Percentiles rank a stretch among this genome's conserved stretches.
These are phyloP conservation scores for Pseudogymnoascus sp. DNA, from an alignment of 2,329 filamentous ascomycete species.

Conservation along the genomic window DNA sequence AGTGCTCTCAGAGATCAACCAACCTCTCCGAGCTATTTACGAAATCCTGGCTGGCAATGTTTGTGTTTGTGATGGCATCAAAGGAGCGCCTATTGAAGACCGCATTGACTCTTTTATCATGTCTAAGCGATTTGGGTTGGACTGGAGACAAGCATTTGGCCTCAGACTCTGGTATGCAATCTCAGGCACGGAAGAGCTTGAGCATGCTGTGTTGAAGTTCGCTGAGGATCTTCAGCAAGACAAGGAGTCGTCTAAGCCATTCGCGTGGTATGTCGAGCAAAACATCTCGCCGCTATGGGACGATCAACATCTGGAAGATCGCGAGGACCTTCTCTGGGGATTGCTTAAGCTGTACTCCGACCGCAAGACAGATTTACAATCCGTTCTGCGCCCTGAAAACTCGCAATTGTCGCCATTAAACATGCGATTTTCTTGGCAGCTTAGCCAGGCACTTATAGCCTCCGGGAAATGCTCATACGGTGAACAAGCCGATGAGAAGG, in stretches of 20 bases:
- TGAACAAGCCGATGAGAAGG: slow-evolving; percentile 45
- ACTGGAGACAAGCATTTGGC: slow-evolving; percentile 91
- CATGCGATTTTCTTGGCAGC: slow-evolving; percentile 73
- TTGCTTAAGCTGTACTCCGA: slow-evolving; percentile 70
- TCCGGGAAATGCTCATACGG: slow-evolving; percentile 45
- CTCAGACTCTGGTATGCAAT: slow-evolving; percentile 84
- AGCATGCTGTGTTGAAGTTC: slow-evolving; percentile 64
- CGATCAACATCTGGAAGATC: slow-evolving; percentile 46
- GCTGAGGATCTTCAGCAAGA: slow-evolving; percentile 62
- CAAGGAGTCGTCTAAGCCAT: slow-evolving; percentile 58
- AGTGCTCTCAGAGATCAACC: slow-evolving; percentile 77
- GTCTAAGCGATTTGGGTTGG: slow-evolving; percentile 71
- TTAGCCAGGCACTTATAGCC: slow-evolving; percentile 56
- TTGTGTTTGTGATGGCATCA: slow-evolving; percentile 72
- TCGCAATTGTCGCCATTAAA: slow-evolving; percentile 67
- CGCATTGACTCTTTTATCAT: slow-evolving; percentile 72
- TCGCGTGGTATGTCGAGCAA: slow-evolving; percentile 61
- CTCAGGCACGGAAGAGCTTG: slow-evolving; percentile 57
- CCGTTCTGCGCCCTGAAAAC: slow-evolving; percentile 66
- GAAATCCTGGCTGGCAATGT: slow-evolving; percentile 82
- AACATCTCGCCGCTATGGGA: slow-evolving; percentile 50
- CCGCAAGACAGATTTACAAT: slow-evolving; percentile 50
- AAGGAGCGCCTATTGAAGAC: slow-evolving; percentile 66
- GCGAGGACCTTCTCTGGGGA: slow-evolving; percentile 79
- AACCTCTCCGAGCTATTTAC: slow-evolving; percentile 78